Evolutionary conservation across 129 eudicot genomes (phyloP).

Genomic region (Chrysanthemum makinoi): DNA sequence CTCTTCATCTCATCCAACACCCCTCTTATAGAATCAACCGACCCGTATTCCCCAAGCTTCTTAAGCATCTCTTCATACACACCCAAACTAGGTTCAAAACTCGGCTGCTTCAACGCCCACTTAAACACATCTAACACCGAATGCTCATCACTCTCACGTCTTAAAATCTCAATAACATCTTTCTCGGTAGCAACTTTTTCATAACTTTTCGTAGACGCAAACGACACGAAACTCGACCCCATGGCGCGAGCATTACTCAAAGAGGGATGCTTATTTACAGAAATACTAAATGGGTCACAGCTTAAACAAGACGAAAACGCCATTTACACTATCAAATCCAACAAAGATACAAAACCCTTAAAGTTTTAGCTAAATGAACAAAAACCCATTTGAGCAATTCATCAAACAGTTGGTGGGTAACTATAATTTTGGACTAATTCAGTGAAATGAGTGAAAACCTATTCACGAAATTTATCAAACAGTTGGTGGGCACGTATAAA

Average conservation of each 20-base stretch:
- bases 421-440: slow-evolving; percentile 6
- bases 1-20: slow-evolving; percentile 68
- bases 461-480: slow-evolving; percentile 5
- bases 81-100: slow-evolving; percentile 53
- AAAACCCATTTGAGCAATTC: slow-evolving; percentile 21
- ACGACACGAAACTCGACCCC: slow-evolving; percentile 28
- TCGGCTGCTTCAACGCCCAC: slow-evolving; percentile 74
- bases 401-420: slow-evolving; percentile 18
- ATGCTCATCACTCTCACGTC: slow-evolving; percentile 48
- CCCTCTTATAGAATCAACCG: slow-evolving; percentile 51
- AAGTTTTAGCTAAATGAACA: not conserved
- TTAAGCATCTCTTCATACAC: slow-evolving; percentile 63
- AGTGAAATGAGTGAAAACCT: not conserved
- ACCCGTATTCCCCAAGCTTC: slow-evolving; percentile 68
- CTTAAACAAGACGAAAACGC: slow-evolving; percentile 59
- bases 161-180: slow-evolving; percentile 61
- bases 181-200: slow-evolving; percentile 40
- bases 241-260: slow-evolving; percentile 26
- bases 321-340: slow-evolving; percentile 49
- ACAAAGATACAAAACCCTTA: slow-evolving; percentile 29
- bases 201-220: slow-evolving; percentile 40
- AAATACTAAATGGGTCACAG: slow-evolving; percentile 46
- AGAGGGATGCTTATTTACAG: slow-evolving; percentile 32
- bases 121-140: slow-evolving; percentile 57
- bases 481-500: slow-evolving; percentile 12